Evolutionary conservation across 805 yeast species (phyloP), one percentile per base, ranked within the genome.

Genomic region (Sungouiella thailandica): DNA sequence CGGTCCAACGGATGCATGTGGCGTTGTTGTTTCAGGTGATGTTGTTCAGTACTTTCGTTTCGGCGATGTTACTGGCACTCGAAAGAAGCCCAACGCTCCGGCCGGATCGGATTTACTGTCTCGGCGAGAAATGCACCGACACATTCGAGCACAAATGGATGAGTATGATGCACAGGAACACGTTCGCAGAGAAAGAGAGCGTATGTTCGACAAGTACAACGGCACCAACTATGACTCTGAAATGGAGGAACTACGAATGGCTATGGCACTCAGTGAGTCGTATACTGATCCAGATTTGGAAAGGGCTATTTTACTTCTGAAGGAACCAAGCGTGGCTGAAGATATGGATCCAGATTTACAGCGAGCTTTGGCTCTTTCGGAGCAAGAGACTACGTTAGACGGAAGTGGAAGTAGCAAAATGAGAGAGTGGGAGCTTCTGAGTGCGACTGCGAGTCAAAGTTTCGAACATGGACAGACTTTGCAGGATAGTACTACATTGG

Each of bases 161-260:
- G 71, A 65, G 20, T 66, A 60, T 39, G 62, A 62, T 26, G 37
- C 44, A 18, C 54, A 49, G 16, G 48, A 55, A 32, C 55, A 55
- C 36, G 39, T 46, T 15, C 37, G 44, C 20, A 39, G 42, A 10
- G 45, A 57, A 37, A 40, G 49, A 6, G 48, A 54, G 5, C 39
- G 40, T 8, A 49, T 68, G 32, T 43, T 70, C 17, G 63, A 63
- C 23, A 72, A 65, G 50, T 74, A 62, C 46, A 74, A 74, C 45
- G 80, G 80, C 2, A 49, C 50, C 12, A 49, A 50, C 3, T 46
- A 49, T 19, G 56, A 52, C 11, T 47, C 39, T n/a, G 58, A 55
- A 23, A 49, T 44, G 35, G 59, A 53, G 12, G 58, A 54, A 32
- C 32, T 55, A 8, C 43, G 55, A 4, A 27, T 55, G 10, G 61